phyloP scores from a whole-genome alignment of 345 rosid genomes.

The Nasturtium officinale region DNA sequence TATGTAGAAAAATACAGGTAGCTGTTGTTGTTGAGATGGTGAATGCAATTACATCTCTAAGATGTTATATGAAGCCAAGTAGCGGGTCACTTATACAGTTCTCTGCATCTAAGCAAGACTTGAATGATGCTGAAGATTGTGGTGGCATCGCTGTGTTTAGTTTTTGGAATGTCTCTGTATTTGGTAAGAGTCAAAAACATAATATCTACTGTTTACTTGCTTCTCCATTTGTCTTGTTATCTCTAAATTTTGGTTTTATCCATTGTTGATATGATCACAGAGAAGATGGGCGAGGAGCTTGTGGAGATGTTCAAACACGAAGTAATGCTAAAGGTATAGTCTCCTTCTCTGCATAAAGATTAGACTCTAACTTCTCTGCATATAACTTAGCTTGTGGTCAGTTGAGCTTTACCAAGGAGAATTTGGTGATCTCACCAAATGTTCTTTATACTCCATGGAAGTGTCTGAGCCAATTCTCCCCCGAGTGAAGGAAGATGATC shows the following conservation, averaged over 20 bases:
- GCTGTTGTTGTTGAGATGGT: conserved; percentile 62
- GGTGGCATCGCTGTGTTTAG: conserved; percentile 68
- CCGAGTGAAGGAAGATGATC: conserved; percentile 47
- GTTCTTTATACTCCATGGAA: conserved; percentile 57
- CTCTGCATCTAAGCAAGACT: conserved; percentile 53
- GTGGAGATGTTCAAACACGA: conserved; percentile 76
- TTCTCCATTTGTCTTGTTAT: conserved; percentile 6
- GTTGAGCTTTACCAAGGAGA: conserved; percentile 79
- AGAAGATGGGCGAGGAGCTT: conserved; percentile 73
- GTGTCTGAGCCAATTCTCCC: conserved; percentile 53
- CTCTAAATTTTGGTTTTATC: conserved; percentile 25
- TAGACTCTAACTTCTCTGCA: not conserved
- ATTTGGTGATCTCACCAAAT: conserved; percentile 57
- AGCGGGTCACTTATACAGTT: conserved; percentile 65
- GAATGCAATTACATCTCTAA: conserved; percentile 60
- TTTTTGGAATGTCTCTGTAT: conserved; percentile 59
- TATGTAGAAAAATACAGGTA: conserved; percentile 50
- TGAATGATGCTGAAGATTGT: conserved; percentile 71
- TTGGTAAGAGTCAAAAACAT: conserved; percentile 52
- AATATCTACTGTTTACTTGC: not conserved
- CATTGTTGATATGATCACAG: conserved; percentile 45
- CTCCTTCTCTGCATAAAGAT: not conserved
- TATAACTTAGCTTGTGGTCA: conserved; percentile 47
- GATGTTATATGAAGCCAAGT: conserved; percentile 57
- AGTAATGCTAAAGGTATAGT: conserved; percentile 68